A percentile compares a stretch with the other conserved stretches of the same genome.
These are phyloP conservation scores for Castanopsis chinensis DNA, from an alignment of 306 rosid genomes.

Conservation along the genomic window DNA sequence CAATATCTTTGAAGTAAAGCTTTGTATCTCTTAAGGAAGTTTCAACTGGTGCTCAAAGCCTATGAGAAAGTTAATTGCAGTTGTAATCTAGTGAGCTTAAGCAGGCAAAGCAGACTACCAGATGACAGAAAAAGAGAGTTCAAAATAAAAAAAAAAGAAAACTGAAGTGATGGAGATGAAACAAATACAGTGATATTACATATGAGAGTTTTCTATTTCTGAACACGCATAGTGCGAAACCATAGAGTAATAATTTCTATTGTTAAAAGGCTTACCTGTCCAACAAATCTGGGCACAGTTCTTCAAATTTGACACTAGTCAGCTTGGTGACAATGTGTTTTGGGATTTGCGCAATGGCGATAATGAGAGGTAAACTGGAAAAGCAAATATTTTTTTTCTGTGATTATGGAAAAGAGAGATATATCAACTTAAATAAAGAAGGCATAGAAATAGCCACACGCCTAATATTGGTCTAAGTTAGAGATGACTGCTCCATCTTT, in stretches of 20 bases:
- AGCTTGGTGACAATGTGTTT: constrained; percentile 90
- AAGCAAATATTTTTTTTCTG: background rate
- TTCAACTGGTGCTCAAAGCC: too few relatives aligned
- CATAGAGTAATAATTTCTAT: too few relatives aligned
- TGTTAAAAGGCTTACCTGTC: constrained; percentile 53
- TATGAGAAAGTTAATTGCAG: too few relatives aligned
- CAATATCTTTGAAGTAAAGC: too few relatives aligned
- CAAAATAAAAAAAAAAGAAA: background rate
- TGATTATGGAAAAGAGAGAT: background rate
- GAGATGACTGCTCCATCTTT: constrained; percentile 87
- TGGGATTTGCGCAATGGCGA: constrained; percentile 92
- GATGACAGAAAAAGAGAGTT: background rate
- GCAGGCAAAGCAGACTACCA: background rate
- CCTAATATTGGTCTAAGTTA: constrained; percentile 91
- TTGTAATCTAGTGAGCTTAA: background rate
- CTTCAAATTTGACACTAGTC: constrained; percentile 89
- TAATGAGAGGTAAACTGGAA: constrained; percentile 86
- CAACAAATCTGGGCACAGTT: constrained; percentile 83
- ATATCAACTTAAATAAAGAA: background rate
- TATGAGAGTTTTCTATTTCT: too few relatives aligned
- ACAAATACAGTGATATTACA: background rate
- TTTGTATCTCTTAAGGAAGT: too few relatives aligned
- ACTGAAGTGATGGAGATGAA: background rate
- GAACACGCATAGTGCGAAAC: too few relatives aligned
- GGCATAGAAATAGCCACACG: constrained; percentile 1